Conservation (phyloP, 148 eudicot species). For the Tetragonia tetragonoides region DNA sequence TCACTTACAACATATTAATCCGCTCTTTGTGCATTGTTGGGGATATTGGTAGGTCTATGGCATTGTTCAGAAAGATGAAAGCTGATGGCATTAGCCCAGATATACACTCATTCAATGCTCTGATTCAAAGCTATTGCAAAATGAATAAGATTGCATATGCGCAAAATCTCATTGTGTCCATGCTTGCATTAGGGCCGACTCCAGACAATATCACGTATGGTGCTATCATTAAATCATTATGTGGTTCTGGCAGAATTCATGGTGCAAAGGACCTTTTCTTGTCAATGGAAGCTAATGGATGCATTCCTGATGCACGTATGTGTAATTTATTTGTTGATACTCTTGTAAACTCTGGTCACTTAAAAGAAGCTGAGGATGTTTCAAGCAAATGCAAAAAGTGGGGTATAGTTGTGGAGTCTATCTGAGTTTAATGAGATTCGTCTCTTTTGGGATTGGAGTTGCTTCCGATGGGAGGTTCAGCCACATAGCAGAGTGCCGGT, state of each 20-base stretch:
- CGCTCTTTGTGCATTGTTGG: slow-evolving; percentile 68
- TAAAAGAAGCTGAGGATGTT: slow-evolving; percentile 51
- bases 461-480: not conserved
- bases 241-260: slow-evolving; percentile 52
- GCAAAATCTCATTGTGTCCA: slow-evolving; percentile 59
- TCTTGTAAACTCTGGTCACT: slow-evolving; percentile 43
- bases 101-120: slow-evolving; percentile 72
- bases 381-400: slow-evolving; percentile 44
- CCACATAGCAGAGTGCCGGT: slow-evolving; percentile 5
- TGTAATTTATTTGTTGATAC: slow-evolving; percentile 53
- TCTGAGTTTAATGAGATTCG: slow-evolving; percentile 1
- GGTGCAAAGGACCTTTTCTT: slow-evolving; percentile 64
- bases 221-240: slow-evolving; percentile 72
- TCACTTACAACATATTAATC: slow-evolving; percentile 78
- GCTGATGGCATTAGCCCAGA: slow-evolving; percentile 68
- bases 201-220: slow-evolving; percentile 66
- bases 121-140: slow-evolving; percentile 72
- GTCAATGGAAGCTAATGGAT: slow-evolving; percentile 73
- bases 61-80: slow-evolving; percentile 65
- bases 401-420: slow-evolving; percentile 34
- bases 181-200: slow-evolving; percentile 57
- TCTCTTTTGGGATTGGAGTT: slow-evolving; percentile 2
- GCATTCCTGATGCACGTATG: slow-evolving; percentile 57
- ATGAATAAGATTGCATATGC: slow-evolving; percentile 67
- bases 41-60: slow-evolving; percentile 54